phyloP scores from a whole-genome alignment of 495 filamentous ascomycete genomes.

The Entonaema liquescens region DNA sequence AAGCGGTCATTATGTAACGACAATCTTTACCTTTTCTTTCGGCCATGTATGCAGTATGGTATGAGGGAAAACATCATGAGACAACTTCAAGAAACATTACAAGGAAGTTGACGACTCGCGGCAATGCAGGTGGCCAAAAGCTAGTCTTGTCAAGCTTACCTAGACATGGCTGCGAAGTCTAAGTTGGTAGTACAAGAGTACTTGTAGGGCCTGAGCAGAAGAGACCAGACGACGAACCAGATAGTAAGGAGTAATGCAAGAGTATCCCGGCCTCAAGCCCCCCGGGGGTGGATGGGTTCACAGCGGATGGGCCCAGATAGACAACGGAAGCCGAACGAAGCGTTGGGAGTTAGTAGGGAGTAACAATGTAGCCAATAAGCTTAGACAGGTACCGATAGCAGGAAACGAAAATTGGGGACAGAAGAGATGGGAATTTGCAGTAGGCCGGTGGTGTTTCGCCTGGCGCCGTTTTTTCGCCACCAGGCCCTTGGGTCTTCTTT shows the following conservation, averaged over 20 bases:
- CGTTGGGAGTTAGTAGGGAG: slow-evolving; percentile 33
- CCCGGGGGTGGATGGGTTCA: slow-evolving; percentile 35
- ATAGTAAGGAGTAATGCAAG: slow-evolving; percentile 35
- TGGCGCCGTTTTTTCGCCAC: slow-evolving; percentile 48
- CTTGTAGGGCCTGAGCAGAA: slow-evolving; percentile 34
- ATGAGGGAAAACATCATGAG: slow-evolving; percentile 47
- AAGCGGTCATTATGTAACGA: slow-evolving; percentile 49
- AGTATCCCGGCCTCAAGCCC: slow-evolving; percentile 40
- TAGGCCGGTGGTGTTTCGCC: slow-evolving; percentile 39
- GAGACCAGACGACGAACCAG: slow-evolving; percentile 39
- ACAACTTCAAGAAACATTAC: slow-evolving; percentile 46
- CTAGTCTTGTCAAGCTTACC: slow-evolving; percentile 42
- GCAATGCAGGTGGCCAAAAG: slow-evolving; percentile 44
- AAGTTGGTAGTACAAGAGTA: slow-evolving; percentile 37
- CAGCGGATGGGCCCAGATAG: slow-evolving; percentile 39
- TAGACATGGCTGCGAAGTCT: slow-evolving; percentile 38
- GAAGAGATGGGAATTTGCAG: slow-evolving; percentile 42
- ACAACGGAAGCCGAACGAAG: slow-evolving; percentile 43
- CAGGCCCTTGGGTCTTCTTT: slow-evolving; percentile 43
- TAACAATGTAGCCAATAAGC: slow-evolving; percentile 38
- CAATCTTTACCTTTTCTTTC: slow-evolving; percentile 49
- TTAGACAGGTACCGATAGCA: slow-evolving; percentile 32
- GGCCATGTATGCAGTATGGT: slow-evolving; percentile 47
- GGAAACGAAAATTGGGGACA: slow-evolving; percentile 44
- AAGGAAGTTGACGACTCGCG: slow-evolving; percentile 44